Conservation (phyloP, 1,284 basidiomycete genomes). For the Ustilago sp. region DNA sequence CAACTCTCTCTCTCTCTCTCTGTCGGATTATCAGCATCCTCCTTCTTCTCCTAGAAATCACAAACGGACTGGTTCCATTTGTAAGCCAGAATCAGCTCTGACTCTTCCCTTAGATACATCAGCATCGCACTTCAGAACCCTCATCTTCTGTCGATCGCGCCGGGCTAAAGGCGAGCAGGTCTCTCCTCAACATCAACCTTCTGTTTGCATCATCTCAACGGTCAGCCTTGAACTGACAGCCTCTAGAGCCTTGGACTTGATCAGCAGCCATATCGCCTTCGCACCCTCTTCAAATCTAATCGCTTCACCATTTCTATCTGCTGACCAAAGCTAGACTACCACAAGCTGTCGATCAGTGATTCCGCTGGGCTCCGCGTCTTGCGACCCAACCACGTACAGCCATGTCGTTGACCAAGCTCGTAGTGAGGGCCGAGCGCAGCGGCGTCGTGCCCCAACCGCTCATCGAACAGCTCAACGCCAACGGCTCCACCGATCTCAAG, state of each 20-base stretch:
- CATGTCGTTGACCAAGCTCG: slow-evolving; percentile 3
- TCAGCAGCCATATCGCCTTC: neutral
- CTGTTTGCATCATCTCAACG: neutral
- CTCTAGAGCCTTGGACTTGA: neutral
- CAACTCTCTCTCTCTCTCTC: neutral
- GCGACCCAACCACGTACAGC: slow-evolving; percentile 1
- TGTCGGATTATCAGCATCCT: neutral
- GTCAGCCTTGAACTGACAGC: neutral
- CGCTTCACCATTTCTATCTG: neutral
- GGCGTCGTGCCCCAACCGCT: slow-evolving; percentile 29
- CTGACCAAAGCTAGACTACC: neutral
- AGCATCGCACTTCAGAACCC: neutral
- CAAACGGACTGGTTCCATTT: slow-evolving; percentile 22
- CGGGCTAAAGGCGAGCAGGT: slow-evolving; percentile 1
- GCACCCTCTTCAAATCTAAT: neutral
- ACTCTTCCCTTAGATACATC: neutral
- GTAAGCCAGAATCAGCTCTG: slow-evolving; percentile 2
- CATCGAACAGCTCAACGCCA: slow-evolving; percentile 48
- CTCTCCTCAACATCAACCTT: slow-evolving; percentile 6
- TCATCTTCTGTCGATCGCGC: neutral
- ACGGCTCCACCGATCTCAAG: slow-evolving; percentile 38
- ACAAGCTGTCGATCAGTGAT: neutral
- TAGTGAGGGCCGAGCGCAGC: slow-evolving; percentile 17
- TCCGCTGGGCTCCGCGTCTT: slow-evolving; percentile 9
- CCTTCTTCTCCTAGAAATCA: neutral